phyloP scores from a whole-genome alignment of 1,139 yeast species.

The Geotrichum bryndzae region DNA sequence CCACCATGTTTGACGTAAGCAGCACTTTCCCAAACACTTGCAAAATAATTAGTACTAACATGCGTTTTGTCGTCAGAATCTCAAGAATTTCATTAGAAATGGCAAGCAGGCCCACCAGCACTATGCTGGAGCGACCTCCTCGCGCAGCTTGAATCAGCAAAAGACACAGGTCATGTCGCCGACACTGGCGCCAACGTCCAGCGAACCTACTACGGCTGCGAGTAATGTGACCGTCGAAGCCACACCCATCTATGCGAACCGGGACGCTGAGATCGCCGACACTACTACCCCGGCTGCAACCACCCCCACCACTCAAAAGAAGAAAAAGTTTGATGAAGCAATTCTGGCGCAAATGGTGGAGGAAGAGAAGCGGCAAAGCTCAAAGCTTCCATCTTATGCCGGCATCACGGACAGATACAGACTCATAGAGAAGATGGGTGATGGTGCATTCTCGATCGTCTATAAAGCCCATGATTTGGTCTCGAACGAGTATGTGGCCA shows the following conservation, averaged over 20 bases:
- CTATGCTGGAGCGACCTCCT: not conserved
- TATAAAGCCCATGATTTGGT: slow-evolving; percentile 57
- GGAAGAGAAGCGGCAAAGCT: slow-evolving; percentile 47
- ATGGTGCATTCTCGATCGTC: slow-evolving; percentile 87
- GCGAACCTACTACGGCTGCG: slow-evolving; percentile 30
- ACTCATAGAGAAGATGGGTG: slow-evolving; percentile 44
- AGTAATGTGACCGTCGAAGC: slow-evolving; percentile 19
- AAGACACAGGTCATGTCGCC: not conserved
- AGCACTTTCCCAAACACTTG: not conserved
- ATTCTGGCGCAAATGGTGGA: slow-evolving; percentile 54
- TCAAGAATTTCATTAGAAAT: slow-evolving; percentile 76
- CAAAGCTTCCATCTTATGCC: slow-evolving; percentile 43
- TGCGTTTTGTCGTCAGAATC: slow-evolving; percentile 40
- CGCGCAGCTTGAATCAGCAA: slow-evolving; percentile 1
- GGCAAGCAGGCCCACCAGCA: slow-evolving; percentile 59
- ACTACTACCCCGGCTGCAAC: no score
- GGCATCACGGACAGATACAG: slow-evolving; percentile 44
- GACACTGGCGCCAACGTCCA: slow-evolving; percentile 1
- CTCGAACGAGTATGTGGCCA: slow-evolving; percentile 58
- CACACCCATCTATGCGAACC: not conserved
- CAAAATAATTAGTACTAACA: not conserved
- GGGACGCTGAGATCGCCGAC: not conserved
- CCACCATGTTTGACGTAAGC: slow-evolving; percentile 8
- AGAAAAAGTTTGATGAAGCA: slow-evolving; percentile 42
- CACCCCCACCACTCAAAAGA: slow-evolving; percentile 27